Conservation (phyloP, 106 monocot species). For the Allium cepa region DNA sequence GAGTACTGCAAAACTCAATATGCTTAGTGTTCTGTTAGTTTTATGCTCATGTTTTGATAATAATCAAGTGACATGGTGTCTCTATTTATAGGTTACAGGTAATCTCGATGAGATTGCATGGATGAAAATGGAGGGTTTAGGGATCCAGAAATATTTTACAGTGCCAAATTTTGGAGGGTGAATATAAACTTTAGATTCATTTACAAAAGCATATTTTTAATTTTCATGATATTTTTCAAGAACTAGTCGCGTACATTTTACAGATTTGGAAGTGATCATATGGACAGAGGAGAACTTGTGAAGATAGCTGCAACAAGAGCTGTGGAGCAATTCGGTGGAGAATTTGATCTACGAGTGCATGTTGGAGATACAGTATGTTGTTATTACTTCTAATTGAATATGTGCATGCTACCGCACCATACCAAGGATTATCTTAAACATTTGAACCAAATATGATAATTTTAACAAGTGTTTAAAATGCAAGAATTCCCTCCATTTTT, state of each 20-base stretch:
- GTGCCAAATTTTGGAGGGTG: constrained; percentile 60
- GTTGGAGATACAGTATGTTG: constrained; percentile 56
- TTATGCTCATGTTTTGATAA: not conserved
- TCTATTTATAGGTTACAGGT: constrained; percentile 39
- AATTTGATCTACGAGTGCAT: constrained; percentile 47
- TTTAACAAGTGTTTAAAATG: not conserved
- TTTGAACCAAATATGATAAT: not conserved
- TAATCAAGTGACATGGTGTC: not conserved
- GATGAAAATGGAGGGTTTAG: constrained; percentile 61
- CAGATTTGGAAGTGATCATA: constrained; percentile 61
- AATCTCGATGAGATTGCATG: constrained; percentile 64
- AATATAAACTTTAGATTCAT: constrained; percentile 4
- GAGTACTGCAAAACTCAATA: too few species aligned
- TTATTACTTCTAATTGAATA: not conserved
- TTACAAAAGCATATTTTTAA: not conserved
- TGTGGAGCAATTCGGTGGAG: constrained; percentile 16
- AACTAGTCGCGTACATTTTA: not conserved
- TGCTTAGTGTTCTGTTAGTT: too few species aligned
- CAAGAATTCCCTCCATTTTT: too few species aligned
- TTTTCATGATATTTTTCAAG: not conserved
- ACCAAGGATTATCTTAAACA: not conserved
- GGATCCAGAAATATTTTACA: constrained; percentile 36
- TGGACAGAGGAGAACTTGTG: constrained; percentile 44
- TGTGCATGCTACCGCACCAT: not conserved
- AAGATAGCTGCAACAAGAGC: constrained; percentile 54